Evolutionary conservation across 2,329 filamentous ascomycete genomes (phyloP), one percentile per base, ranked within the genome.

Genomic region (Aspergillus pseudotamarii): DNA sequence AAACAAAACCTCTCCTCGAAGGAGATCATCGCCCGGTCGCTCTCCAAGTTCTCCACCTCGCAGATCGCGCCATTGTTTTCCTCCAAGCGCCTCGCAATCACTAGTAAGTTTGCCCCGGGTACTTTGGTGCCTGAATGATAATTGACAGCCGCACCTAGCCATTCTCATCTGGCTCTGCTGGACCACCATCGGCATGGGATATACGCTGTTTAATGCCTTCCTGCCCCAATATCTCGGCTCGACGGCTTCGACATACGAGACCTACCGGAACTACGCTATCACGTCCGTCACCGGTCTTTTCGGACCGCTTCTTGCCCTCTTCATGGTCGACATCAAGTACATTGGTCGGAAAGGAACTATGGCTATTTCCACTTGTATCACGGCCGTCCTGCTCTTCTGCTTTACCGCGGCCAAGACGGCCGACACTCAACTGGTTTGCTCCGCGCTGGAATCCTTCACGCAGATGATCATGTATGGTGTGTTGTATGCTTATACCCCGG

Each of bases 171-270:
- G 91, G 90, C 91, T 93, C 77, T 88, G 88, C 74, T 96, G 92
- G 92, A 84, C 89, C 0, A 89, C 88, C 14, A 94, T 96, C 68
- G 92, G 92, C 58, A 91, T 96, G 87, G 92, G 89, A 1, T 96
- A 94, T 71, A 92, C 92, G 0, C 85, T 96, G 6, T 96, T 94
- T 85, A 95, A 94, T 77, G 90, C 91, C 57, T 96, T 96, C 79
- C 83, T 96, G 23, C 93, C 93, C 0, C 91, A 95, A 69, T 95
- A 95, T 73, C 88, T 96, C 63, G 86, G 88, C 28, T 84, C 87
- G 63, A 84, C 86, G 41, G 80, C 79, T 30, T 75, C 79, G 9
- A 74, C 75, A 41, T 74, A 76, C 56, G 76, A 78, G 38, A 81
- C 78, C 41, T 96, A 95, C 80, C 88, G 91, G 66, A 92, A 93